A percentile compares a stretch with the other conserved stretches of the same genome.
These are phyloP conservation scores for Osmanthus fragrans DNA, from an alignment of 257 asterid genomes.

Conservation along the genomic window DNA sequence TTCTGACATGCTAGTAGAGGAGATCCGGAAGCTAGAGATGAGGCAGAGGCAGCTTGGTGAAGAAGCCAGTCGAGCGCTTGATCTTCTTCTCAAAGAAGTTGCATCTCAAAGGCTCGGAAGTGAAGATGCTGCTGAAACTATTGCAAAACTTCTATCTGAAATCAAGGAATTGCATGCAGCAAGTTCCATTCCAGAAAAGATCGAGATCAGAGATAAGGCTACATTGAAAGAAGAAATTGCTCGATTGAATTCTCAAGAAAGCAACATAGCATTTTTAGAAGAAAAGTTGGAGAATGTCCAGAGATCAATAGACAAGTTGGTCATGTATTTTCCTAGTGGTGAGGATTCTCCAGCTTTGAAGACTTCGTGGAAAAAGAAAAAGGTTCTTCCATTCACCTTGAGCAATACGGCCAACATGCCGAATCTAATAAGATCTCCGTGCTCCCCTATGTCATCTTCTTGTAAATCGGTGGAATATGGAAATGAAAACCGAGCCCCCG, in stretches of 20 bases:
- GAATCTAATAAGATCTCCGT: slow-evolving; percentile 72
- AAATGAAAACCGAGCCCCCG: slow-evolving; percentile 75
- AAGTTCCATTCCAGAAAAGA: slow-evolving; percentile 46
- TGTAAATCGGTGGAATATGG: slow-evolving; percentile 52
- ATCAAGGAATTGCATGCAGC: slow-evolving; percentile 68
- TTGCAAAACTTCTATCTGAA: slow-evolving; percentile 80
- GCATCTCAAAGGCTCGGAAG: slow-evolving; percentile 72
- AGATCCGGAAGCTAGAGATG: slow-evolving; percentile 85
- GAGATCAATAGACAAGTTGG: slow-evolving; percentile 72
- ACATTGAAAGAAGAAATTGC: slow-evolving; percentile 89
- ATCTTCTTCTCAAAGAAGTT: slow-evolving; percentile 91
- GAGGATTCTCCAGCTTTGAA: slow-evolving; percentile 56
- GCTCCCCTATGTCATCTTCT: slow-evolving; percentile 64
- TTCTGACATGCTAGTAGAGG: slow-evolving; percentile 59
- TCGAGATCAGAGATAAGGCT: slow-evolving; percentile 57
- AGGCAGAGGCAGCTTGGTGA: slow-evolving; percentile 91
- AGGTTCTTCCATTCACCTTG: slow-evolving; percentile 63
- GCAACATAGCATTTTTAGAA: slow-evolving; percentile 61
- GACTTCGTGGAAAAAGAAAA: slow-evolving; percentile 58
- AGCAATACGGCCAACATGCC: slow-evolving; percentile 80
- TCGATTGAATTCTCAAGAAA: slow-evolving; percentile 71
- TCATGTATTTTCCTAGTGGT: slow-evolving; percentile 51
- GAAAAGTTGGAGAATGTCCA: slow-evolving; percentile 86
- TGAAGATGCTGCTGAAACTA: slow-evolving; percentile 63
- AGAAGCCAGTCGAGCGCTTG: slow-evolving; percentile 90